A percentile compares a stretch with the other conserved stretches of the same genome.
phyloP scores from a whole-genome alignment of 768 basidiomycete species.

The Dioszegia aurantiaca region DNA sequence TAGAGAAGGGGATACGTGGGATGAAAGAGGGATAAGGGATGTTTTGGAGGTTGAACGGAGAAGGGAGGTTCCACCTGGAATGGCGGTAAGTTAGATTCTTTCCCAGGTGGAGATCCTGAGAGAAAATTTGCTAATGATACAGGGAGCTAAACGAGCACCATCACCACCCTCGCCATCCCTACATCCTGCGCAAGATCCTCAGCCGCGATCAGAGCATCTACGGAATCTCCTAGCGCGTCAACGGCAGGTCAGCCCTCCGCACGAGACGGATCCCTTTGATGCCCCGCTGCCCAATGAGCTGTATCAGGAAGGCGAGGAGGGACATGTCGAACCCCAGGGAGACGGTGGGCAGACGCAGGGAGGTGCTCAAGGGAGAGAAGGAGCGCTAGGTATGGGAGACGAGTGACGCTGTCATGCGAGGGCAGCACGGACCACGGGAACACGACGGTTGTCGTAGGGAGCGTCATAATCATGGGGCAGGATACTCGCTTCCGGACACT shows the following conservation, averaged over 20 bases:
- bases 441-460: no score
- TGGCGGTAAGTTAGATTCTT: slow-evolving; percentile 42
- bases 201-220: slow-evolving; percentile 33
- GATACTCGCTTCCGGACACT: no score
- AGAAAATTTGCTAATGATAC: background rate
- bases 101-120: background rate
- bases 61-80: slow-evolving; percentile 45
- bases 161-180: slow-evolving; percentile 45
- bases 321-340: slow-evolving; percentile 9
- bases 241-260: slow-evolving; percentile 25
- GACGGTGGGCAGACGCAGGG: slow-evolving; percentile 4
- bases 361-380: background rate
- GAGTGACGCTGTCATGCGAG: no score
- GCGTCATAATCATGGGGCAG: no score
- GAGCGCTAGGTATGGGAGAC: background rate
- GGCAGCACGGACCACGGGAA: no score
- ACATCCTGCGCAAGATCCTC: slow-evolving; percentile 22
- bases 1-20: slow-evolving; percentile 30
- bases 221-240: slow-evolving; percentile 31
- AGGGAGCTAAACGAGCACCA: slow-evolving; percentile 48
- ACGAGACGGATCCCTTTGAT: slow-evolving; percentile 38
- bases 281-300: slow-evolving; percentile 47
- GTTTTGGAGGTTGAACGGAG: slow-evolving; percentile 29
- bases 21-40: slow-evolving; percentile 35
- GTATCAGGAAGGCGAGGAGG: slow-evolving; percentile 20